These are phyloP conservation scores for Phytophthora megakarya DNA, from an alignment of 352 stramenopile genomes.

Conservation along the genomic window DNA sequence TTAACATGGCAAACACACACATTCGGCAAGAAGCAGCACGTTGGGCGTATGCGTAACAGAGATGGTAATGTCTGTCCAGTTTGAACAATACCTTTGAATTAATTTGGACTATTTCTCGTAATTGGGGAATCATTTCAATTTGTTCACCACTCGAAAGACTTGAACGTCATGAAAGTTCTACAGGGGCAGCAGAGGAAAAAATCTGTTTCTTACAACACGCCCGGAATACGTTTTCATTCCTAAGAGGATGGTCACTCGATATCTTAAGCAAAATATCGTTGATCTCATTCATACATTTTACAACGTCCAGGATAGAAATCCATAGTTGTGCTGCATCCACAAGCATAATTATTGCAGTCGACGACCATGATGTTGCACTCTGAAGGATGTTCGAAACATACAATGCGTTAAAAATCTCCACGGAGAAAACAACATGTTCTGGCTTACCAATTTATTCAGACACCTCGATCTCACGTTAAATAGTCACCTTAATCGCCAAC, in stretches of 20 bases:
- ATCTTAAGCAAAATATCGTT: slow-evolving; percentile 26
- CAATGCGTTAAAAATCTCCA: slow-evolving; percentile 53
- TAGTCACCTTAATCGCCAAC: too few relatives aligned
- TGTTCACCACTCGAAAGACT: neutral
- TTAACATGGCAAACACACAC: neutral
- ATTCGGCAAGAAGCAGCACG: neutral
- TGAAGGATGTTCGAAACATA: slow-evolving; percentile 52
- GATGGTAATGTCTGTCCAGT: neutral
- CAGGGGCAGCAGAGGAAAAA: neutral
- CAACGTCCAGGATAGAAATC: slow-evolving; percentile 33
- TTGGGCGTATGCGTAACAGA: neutral
- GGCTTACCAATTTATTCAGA: slow-evolving; percentile 18
- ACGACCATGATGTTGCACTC: slow-evolving; percentile 28
- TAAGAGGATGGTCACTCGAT: slow-evolving; percentile 1
- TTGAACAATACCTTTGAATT: neutral
- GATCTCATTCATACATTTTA: slow-evolving; percentile 10
- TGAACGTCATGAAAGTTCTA: slow-evolving; percentile 10
- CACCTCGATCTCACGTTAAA: too few relatives aligned
- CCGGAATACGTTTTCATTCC: slow-evolving; percentile 10
- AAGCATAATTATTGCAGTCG: slow-evolving; percentile 32
- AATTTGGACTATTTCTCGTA: neutral
- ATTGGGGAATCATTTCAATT: neutral
- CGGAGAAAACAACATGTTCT: slow-evolving; percentile 50
- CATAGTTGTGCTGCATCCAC: slow-evolving; percentile 43
- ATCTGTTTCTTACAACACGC: slow-evolving; percentile 9